These are phyloP conservation scores for Leucosporidium yakuticum DNA, from an alignment of 768 basidiomycete genomes.

Conservation along the genomic window DNA sequence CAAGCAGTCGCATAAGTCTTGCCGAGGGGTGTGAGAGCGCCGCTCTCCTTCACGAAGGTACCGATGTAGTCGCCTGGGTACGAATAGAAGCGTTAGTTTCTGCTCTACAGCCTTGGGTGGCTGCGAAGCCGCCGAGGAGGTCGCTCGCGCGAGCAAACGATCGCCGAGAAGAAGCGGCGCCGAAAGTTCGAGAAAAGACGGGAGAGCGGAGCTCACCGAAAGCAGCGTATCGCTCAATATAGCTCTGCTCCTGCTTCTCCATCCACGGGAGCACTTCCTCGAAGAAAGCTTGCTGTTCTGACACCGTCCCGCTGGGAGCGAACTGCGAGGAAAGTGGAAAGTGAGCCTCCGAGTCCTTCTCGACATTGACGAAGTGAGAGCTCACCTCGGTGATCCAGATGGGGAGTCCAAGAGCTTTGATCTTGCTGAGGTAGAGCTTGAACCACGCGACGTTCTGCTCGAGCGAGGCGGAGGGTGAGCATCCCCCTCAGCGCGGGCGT, in stretches of 20 bases:
- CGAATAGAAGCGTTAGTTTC: not conserved
- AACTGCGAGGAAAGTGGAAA: constrained; percentile 5
- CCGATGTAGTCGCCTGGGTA: constrained; percentile 11
- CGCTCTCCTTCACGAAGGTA: constrained; percentile 7
- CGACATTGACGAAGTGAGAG: too few relatives aligned
- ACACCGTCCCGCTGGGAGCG: constrained; percentile 15
- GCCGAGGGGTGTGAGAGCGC: constrained; percentile 3
- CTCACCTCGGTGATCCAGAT: constrained; percentile 5
- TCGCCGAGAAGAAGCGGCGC: too few relatives aligned
- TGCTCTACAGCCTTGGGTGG: not conserved
- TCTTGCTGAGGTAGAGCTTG: too few relatives aligned
- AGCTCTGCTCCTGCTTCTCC: constrained; percentile 6
- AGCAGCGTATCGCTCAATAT: constrained; percentile 29
- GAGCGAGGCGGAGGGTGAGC: too few relatives aligned
- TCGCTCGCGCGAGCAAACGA: too few relatives aligned
- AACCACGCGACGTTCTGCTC: too few relatives aligned
- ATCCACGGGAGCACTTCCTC: constrained; percentile 22
- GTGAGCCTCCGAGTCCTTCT: not conserved
- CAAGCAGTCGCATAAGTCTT: not conserved
- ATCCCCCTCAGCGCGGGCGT: too few relatives aligned
- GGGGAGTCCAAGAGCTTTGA: not conserved
- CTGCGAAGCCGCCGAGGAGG: too few relatives aligned
- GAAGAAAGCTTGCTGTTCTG: constrained; percentile 27
- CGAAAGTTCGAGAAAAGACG: too few relatives aligned
- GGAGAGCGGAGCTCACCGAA: constrained; percentile 12